phyloP scores from a whole-genome alignment of 139 green algal species.

The Protoeuglena noctilucae region DNA sequence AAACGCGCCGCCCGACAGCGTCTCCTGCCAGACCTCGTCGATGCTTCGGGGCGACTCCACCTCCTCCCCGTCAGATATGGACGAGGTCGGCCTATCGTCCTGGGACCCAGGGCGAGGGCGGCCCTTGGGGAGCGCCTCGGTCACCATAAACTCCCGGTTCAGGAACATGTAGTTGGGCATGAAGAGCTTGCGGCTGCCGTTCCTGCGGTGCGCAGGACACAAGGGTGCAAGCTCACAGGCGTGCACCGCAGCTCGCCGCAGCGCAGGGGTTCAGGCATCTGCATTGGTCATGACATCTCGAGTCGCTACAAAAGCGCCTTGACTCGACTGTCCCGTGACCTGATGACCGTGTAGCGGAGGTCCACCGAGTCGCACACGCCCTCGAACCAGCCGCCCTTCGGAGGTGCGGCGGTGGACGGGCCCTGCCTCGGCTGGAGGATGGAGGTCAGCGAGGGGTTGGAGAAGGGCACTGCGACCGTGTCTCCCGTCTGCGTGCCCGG shows the following conservation, averaged over 20 bases:
- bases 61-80: too few relatives aligned
- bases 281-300: too few relatives aligned
- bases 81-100: too few relatives aligned
- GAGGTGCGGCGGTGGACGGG: constrained; percentile 1
- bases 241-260: neutral
- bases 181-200: constrained; percentile 30
- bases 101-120: too few relatives aligned
- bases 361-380: constrained; percentile 47
- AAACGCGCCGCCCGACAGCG: too few relatives aligned
- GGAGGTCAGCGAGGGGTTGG: neutral
- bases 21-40: too few relatives aligned
- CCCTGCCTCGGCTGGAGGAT: neutral
- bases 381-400: constrained; percentile 33
- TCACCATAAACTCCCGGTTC: constrained; percentile 44
- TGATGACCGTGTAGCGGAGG: constrained; percentile 24
- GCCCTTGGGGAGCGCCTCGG: too few relatives aligned
- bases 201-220: constrained; percentile 23
- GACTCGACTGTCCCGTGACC: too few relatives aligned
- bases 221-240: neutral
- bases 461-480: constrained; percentile 30
- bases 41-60: too few relatives aligned
- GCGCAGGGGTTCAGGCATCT: too few relatives aligned
- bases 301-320: too few relatives aligned
- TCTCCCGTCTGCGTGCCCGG: constrained; percentile 34
- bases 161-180: constrained; percentile 50